These are phyloP conservation scores for Byssothecium circinans DNA, from an alignment of 2,329 filamentous ascomycete genomes.

Conservation along the genomic window DNA sequence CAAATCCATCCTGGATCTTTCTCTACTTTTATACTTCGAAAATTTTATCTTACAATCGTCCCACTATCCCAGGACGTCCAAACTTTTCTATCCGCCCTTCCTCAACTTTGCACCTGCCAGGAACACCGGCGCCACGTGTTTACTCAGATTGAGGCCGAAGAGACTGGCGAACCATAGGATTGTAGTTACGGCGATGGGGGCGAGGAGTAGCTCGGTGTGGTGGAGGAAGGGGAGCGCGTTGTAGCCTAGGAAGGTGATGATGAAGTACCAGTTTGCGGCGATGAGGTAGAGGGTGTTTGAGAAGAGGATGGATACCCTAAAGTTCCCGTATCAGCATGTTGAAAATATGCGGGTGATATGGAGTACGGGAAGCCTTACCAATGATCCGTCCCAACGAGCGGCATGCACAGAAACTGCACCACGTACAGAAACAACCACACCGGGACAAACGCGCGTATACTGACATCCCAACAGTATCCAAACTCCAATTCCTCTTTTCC, in stretches of 20 bases:
- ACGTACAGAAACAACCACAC: conserved; percentile 69
- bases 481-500: conserved; percentile 65
- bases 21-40: no score
- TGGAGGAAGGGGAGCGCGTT: conserved; percentile 69
- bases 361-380: conserved; percentile 42
- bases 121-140: conserved; percentile 54
- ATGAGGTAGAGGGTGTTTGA: conserved; percentile 69
- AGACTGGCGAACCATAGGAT: conserved; percentile 60
- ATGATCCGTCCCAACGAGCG: conserved; percentile 58
- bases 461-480: conserved; percentile 72
- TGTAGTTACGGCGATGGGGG: conserved; percentile 62
- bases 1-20: no score
- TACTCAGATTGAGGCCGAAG: conserved; percentile 55
- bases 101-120: conserved; percentile 52
- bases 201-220: conserved; percentile 66
- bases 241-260: conserved; percentile 70
- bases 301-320: conserved; percentile 58
- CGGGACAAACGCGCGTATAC: conserved; percentile 68
- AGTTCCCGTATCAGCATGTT: neutral
- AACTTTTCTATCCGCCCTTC: conserved; percentile 48
- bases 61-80: no score
- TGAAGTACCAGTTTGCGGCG: conserved; percentile 66
- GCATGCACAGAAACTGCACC: conserved; percentile 68
- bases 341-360: neutral
- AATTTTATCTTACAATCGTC: no score